These are phyloP conservation scores for Albizia julibrissin DNA, from an alignment of 306 rosid genomes.

Conservation along the genomic window DNA sequence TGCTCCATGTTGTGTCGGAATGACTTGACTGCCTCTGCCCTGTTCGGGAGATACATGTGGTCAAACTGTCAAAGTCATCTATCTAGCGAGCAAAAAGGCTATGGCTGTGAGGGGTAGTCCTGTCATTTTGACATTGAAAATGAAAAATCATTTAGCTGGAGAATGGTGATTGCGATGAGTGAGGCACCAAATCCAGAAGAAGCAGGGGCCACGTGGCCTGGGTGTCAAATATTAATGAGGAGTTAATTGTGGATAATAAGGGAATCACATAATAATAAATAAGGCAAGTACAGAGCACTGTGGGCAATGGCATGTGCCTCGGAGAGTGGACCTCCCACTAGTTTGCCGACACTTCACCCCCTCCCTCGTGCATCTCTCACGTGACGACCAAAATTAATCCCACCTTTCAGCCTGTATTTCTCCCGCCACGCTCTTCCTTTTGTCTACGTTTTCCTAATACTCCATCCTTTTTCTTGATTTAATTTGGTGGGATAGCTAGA, in stretches of 20 bases:
- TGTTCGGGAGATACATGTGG: background rate
- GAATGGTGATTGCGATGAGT: conserved; percentile 31
- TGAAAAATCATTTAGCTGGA: background rate
- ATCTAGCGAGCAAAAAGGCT: background rate
- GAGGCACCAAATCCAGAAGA: background rate
- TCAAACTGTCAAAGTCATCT: too few species aligned
- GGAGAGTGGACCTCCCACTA: conserved; percentile 30
- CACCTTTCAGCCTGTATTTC: conserved; percentile 20
- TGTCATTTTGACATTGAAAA: background rate
- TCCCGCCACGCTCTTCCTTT: background rate
- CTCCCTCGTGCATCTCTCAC: conserved; percentile 39
- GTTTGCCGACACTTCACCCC: conserved; percentile 57
- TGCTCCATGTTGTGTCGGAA: background rate
- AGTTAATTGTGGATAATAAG: background rate
- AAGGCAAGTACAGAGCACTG: background rate
- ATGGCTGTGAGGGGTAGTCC: background rate
- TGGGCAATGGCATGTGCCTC: conserved; percentile 20
- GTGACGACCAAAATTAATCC: conserved; percentile 25
- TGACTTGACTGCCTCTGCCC: conserved; percentile 33
- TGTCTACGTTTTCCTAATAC: background rate
- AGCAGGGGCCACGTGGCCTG: conserved; percentile 57
- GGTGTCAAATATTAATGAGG: background rate
- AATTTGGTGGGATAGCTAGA: too few species aligned
- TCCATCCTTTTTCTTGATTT: background rate
- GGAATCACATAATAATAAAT: background rate